phyloP scores from a whole-genome alignment of 805 yeast species.

The Spathaspora arborariae region DNA sequence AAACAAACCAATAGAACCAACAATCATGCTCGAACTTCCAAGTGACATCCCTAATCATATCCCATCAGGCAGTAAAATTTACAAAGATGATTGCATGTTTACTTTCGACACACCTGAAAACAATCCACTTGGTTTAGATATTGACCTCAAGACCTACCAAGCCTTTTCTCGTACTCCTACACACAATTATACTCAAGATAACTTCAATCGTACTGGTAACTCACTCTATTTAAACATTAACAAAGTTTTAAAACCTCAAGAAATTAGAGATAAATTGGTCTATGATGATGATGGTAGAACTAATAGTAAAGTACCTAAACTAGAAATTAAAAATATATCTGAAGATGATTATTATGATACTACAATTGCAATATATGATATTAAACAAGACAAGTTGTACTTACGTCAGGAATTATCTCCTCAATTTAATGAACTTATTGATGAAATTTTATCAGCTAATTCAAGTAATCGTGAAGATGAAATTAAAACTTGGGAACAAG shows the following conservation, averaged over 20 bases:
- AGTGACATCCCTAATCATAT: slow-evolving; percentile 17
- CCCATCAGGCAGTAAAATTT: slow-evolving; percentile 38
- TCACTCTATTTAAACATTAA: slow-evolving; percentile 54
- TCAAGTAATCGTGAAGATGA: slow-evolving; percentile 63
- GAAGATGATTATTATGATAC: slow-evolving; percentile 64
- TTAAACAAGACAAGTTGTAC: slow-evolving; percentile 22
- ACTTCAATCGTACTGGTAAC: slow-evolving; percentile 51
- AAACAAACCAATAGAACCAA: too few species aligned
- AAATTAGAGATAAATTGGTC: slow-evolving; percentile 15
- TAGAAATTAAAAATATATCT: slow-evolving; percentile 60
- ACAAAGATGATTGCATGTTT: slow-evolving; percentile 88
- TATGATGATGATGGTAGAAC: slow-evolving; percentile 21
- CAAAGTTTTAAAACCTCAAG: slow-evolving; percentile 46
- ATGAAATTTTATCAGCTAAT: slow-evolving; percentile 49
- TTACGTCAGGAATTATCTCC: slow-evolving; percentile 20
- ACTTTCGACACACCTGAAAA: slow-evolving; percentile 69
- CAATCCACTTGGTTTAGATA: slow-evolving; percentile 55
- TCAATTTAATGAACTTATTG: slow-evolving; percentile 27
- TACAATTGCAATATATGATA: slow-evolving; percentile 38
- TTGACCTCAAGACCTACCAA: slow-evolving; percentile 72
- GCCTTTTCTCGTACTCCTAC: slow-evolving; percentile 51
- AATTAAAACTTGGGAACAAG: slow-evolving; percentile 89
- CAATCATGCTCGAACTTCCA: slow-evolving; percentile 10
- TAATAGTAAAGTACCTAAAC: slow-evolving; percentile 50
- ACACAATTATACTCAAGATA: slow-evolving; percentile 53